A percentile compares a stretch with the other conserved stretches of the same genome.
Conservation (phyloP, 2,329 filamentous ascomycete species). For the Cadophora sp. region DNA sequence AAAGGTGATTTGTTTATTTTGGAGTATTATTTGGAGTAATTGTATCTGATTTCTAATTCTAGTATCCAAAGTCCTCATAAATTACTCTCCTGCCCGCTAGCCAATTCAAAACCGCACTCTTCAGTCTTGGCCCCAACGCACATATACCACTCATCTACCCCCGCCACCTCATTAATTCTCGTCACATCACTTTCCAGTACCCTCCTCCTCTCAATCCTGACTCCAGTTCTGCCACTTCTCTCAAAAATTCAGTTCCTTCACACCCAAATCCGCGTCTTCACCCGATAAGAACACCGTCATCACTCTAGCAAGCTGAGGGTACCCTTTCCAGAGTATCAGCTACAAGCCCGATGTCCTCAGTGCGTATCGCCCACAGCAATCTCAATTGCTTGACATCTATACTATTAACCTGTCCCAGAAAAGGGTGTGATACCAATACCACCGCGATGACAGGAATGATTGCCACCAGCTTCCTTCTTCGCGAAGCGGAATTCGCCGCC, state of each 20-base stretch:
- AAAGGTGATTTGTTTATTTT: background rate
- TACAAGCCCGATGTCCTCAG: slow-evolving; percentile 12
- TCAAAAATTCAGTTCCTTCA: background rate
- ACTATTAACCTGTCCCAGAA: background rate
- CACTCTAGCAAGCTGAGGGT: background rate
- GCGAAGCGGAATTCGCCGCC: slow-evolving; percentile 7
- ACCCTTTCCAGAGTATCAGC: slow-evolving; percentile 15
- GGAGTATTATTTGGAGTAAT: no score
- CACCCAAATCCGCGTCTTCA: background rate
- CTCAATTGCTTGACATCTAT: slow-evolving; percentile 2
- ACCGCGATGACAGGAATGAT: slow-evolving; percentile 7
- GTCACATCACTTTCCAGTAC: background rate
- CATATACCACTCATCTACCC: slow-evolving; percentile 12
- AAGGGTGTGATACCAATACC: slow-evolving; percentile 16
- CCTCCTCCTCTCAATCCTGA: slow-evolving; percentile 6
- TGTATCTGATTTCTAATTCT: background rate
- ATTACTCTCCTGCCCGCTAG: slow-evolving; percentile 1
- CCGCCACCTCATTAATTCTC: background rate
- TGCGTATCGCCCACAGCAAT: background rate
- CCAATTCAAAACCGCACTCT: slow-evolving; percentile 14
- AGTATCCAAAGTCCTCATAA: slow-evolving; percentile 13
- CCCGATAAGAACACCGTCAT: slow-evolving; percentile 14
- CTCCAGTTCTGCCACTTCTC: background rate
- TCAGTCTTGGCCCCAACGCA: background rate
- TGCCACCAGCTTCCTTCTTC: background rate